Percentiles rank a stretch among this genome's conserved stretches.
Evolutionary conservation across 2,329 filamentous ascomycete genomes (phyloP).

Genomic region (Beauveria rudraprayagi): DNA sequence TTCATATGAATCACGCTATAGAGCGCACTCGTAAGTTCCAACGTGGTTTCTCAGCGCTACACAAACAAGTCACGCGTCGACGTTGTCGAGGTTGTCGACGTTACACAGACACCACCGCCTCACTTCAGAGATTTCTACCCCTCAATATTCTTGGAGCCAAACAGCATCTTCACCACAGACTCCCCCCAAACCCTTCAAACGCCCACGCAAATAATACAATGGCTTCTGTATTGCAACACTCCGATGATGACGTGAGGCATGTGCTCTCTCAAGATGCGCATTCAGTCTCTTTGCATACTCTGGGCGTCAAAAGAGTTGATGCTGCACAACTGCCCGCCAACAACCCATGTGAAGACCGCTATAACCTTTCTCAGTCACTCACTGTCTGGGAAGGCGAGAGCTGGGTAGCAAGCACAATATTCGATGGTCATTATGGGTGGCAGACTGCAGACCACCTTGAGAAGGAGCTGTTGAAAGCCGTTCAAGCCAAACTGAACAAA

Average conservation of each 20-base stretch:
- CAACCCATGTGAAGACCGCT: background rate
- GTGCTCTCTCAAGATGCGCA: background rate
- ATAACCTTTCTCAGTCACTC: background rate
- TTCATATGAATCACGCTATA: no score
- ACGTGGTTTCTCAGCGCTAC: no score
- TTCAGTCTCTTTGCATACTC: background rate
- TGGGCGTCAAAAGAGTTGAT: background rate
- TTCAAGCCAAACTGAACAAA: constrained; percentile 14
- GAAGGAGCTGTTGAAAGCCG: constrained; percentile 22
- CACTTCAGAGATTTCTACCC: no score
- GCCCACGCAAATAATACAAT: background rate
- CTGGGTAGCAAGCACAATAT: constrained; percentile 27
- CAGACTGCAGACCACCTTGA: constrained; percentile 25
- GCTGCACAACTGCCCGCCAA: constrained; percentile 2
- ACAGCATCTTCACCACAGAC: no score
- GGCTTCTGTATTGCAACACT: background rate
- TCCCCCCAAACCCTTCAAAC: no score
- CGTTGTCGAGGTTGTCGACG: no score
- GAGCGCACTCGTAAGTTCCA: no score
- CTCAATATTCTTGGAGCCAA: no score
- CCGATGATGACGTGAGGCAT: background rate
- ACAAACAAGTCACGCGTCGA: no score
- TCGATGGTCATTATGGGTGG: constrained; percentile 29
- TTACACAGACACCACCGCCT: no score
- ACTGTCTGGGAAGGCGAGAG: constrained; percentile 12